Evolutionary conservation across 2,329 filamentous ascomycete genomes (phyloP).

Genomic region (Ascocoryne sarcoides): DNA sequence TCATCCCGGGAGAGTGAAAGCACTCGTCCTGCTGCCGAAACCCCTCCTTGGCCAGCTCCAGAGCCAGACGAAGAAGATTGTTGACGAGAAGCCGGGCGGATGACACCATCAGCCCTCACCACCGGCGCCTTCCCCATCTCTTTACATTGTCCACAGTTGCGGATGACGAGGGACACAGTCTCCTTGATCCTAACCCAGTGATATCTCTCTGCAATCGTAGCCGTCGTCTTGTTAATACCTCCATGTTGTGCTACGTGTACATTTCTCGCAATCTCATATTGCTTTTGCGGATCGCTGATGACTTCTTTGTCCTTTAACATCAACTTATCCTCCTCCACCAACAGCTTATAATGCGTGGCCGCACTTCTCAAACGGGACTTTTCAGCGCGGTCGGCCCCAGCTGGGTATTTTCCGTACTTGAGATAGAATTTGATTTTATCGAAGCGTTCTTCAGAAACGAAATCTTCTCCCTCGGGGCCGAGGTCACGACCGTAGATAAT

Average conservation of each 20-base stretch:
- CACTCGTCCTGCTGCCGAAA: slow-evolving; percentile 20
- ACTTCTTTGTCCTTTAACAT: slow-evolving; percentile 99
- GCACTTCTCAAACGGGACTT: slow-evolving; percentile 91
- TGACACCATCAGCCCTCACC: slow-evolving; percentile 20
- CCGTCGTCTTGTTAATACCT: slow-evolving; percentile 97
- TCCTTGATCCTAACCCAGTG: slow-evolving; percentile 99
- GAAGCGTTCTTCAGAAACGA: slow-evolving; percentile 90
- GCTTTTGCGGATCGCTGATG: slow-evolving; percentile 77
- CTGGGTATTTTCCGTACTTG: slow-evolving; percentile 87
- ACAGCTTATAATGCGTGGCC: slow-evolving; percentile 88
- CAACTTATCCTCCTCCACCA: slow-evolving; percentile 58
- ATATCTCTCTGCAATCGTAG: slow-evolving; percentile 84
- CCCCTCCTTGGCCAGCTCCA: slow-evolving; percentile 9
- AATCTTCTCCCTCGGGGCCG: slow-evolving; percentile 60
- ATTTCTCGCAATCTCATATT: slow-evolving; percentile 79
- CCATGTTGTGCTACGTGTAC: slow-evolving; percentile 72
- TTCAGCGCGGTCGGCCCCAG: slow-evolving; percentile 86
- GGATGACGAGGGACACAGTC: slow-evolving; percentile 89
- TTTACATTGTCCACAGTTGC: slow-evolving; percentile 84
- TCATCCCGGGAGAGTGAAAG: slow-evolving; percentile 14
- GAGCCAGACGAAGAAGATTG: slow-evolving; percentile 4
- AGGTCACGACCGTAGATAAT: slow-evolving; percentile 55
- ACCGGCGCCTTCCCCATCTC: slow-evolving; percentile 56
- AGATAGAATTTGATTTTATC: slow-evolving; percentile 98
- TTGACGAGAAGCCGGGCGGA: slow-evolving; percentile 12